phyloP scores from a whole-genome alignment of 805 yeast genomes.

The Metschnikowia shivogae region DNA sequence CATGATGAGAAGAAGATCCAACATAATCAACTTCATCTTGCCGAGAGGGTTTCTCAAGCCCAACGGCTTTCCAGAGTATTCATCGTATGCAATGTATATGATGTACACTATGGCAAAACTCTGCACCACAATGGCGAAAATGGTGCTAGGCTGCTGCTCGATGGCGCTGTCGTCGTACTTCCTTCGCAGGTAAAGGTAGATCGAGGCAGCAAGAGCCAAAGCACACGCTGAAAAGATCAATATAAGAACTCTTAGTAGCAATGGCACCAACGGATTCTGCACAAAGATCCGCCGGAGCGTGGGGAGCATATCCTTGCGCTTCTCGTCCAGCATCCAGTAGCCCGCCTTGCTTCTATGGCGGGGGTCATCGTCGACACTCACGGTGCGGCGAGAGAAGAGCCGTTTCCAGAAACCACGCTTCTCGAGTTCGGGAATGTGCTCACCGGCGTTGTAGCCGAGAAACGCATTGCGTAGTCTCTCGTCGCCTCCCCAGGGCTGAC shows the following conservation, averaged over 20 bases:
- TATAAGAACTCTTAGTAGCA: constrained; percentile 56
- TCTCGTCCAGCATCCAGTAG: constrained; percentile 65
- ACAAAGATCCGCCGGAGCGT: constrained; percentile 55
- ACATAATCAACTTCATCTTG: constrained; percentile 73
- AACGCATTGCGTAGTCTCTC: constrained; percentile 54
- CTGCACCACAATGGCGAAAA: constrained; percentile 88
- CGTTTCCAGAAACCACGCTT: constrained; percentile 14
- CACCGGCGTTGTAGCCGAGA: constrained; percentile 33
- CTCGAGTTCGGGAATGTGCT: constrained; percentile 24
- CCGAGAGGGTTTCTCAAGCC: constrained; percentile 84
- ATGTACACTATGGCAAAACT: constrained; percentile 73
- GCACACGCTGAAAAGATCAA: constrained; percentile 59
- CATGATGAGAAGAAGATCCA: constrained; percentile 83
- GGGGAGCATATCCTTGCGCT: constrained; percentile 61
- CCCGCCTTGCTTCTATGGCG: constrained; percentile 54
- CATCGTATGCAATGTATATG: constrained; percentile 82
- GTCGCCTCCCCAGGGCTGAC: constrained; percentile 67
- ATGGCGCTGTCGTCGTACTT: constrained; percentile 36
- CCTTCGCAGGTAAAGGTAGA: constrained; percentile 41
- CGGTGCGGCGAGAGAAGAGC: constrained; percentile 9
- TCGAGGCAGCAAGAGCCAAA: constrained; percentile 64
- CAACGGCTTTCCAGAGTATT: constrained; percentile 85
- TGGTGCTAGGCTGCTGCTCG: constrained; percentile 80
- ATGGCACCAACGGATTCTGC: constrained; percentile 76
- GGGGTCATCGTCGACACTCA: constrained; percentile 15